A percentile compares a stretch with the other conserved stretches of the same genome.
Conservation (phyloP, 2,329 filamentous ascomycete genomes). For the Colletotrichum truncatum region DNA sequence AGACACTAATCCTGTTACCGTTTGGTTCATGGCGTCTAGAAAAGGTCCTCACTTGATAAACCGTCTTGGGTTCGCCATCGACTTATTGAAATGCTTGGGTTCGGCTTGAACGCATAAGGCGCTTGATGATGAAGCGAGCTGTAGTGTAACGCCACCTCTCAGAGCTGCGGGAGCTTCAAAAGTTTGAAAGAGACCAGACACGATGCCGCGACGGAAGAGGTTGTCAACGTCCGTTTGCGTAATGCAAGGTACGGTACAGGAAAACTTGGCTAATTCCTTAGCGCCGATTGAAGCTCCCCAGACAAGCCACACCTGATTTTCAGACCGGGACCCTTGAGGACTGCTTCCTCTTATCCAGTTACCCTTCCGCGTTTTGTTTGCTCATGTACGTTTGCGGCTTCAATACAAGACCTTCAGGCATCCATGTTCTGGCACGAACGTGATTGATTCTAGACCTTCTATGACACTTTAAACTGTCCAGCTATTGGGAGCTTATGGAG, state of each 20-base stretch:
- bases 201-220: not conserved
- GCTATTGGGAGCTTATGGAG: not conserved
- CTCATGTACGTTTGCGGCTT: constrained; percentile 16
- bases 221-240: constrained; percentile 17
- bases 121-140: not conserved
- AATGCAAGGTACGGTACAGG: constrained; percentile 26
- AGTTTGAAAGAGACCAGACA: not conserved
- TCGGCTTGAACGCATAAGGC: not conserved
- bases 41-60: not conserved
- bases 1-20: constrained; percentile 22
- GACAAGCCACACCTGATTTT: constrained; percentile 28
- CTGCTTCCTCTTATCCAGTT: not conserved
- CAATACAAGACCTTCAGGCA: constrained; percentile 1
- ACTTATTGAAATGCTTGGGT: constrained; percentile 8
- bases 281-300: constrained; percentile 16
- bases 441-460: not conserved
- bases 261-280: constrained; percentile 6
- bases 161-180: constrained; percentile 1
- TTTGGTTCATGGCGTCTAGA: constrained; percentile 6
- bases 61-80: not conserved
- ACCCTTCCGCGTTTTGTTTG: not conserved
- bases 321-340: constrained; percentile 6
- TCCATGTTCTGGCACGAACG: not conserved
- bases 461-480: not conserved
- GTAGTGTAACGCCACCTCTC: constrained; percentile 10